Conservation (phyloP, 495 filamentous ascomycete genomes). For the Astrothelium subdiscretum region DNA sequence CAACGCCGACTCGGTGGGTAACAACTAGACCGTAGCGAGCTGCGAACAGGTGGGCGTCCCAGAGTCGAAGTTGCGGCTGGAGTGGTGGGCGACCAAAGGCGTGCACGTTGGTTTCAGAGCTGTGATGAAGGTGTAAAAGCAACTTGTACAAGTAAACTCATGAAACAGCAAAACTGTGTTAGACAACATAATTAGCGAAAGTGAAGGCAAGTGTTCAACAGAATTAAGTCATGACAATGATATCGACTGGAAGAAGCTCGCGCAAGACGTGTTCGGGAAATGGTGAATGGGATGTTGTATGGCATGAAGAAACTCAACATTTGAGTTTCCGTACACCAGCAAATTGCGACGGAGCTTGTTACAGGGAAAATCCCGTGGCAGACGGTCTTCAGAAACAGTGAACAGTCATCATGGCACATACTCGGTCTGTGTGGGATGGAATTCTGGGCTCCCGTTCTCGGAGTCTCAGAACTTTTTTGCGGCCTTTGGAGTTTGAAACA, state of each 20-base stretch:
- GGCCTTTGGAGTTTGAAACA: background rate
- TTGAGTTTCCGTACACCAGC: background rate
- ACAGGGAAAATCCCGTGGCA: background rate
- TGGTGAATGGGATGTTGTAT: background rate
- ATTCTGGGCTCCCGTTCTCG: background rate
- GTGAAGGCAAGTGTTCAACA: background rate
- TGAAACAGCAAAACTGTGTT: background rate
- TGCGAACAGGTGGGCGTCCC: background rate
- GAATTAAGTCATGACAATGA: background rate
- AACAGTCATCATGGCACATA: background rate
- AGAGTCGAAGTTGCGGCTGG: background rate
- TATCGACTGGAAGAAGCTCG: background rate
- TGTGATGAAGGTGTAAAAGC: background rate
- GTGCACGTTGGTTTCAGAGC: conserved; percentile 1
- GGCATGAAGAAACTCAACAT: background rate
- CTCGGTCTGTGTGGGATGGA: background rate
- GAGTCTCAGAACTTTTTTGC: background rate
- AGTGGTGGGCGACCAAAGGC: background rate
- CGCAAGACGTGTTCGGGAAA: background rate
- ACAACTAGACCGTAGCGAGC: background rate
- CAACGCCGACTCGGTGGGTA: background rate
- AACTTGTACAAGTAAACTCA: background rate
- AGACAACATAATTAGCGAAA: background rate
- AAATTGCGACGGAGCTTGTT: conserved; percentile 1
- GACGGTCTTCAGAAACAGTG: background rate